Base-by-base conservation (phyloP, 495 filamentous ascomycete genomes). In the Evernia prunastri region DNA sequence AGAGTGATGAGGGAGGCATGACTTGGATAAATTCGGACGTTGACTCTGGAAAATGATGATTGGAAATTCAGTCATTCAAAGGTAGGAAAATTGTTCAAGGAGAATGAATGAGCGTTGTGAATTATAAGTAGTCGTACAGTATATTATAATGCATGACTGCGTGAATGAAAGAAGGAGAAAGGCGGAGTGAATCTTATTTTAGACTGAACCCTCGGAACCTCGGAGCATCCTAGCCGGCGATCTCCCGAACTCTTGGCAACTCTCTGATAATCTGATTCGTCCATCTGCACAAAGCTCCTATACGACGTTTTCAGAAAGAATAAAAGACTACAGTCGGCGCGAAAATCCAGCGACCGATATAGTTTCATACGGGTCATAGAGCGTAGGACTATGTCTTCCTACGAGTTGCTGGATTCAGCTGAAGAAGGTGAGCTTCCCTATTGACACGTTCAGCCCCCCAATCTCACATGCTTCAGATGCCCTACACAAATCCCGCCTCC, bases 401-500 rank as follows among this genome's bases (percentile, higher is more conserved):
- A 81, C 65, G 76, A 74, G 37, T 62, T 80, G 36, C 71, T 82
- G 12, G 76, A 78, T 68, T 80, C 82, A 63, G 71, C 73, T 59
- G 80, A 82, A 69, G 81, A 83, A 80, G 81, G 81, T 82, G 67
- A 45, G 43, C 58, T 67, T 74, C 66, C 68, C 64, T 58, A 31
- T 47, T 58, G 45, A 64, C 51, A 15, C 18, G 17, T 12, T 42
- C 42, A 6, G 39, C 39, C n/a, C n/a, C 31, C 13, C 27, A 42
- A 33, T 35, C 62, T 64, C 37, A 63, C 59, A 60, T 31, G 11
- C 45, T 61, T 40, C 69, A 86, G 92, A 95, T 74, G 84, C 89
- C 51, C 86, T 97, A 35, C 92, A 97, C 81, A 95, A 92, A 72
- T 82, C 84, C 42, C 94, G 94, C 31, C 90, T 96, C 29, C 83